Evolutionary conservation across 208 protist species (phyloP).

Genomic region (Porcisia hertigi): DNA sequence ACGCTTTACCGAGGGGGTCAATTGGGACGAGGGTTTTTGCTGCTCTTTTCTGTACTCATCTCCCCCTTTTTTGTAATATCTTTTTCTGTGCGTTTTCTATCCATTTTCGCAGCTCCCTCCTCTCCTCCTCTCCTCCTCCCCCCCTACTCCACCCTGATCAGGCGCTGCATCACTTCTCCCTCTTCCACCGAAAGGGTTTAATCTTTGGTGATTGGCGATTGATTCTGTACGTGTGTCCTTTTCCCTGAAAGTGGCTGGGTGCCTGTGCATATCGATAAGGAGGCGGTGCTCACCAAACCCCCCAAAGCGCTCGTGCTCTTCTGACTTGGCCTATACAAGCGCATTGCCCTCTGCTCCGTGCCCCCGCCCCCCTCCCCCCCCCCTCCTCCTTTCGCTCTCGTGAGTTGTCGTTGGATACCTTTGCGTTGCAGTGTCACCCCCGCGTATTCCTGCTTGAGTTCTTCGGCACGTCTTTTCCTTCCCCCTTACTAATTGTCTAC

Average conservation of each 20-base stretch:
- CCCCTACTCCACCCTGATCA: background rate
- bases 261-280: background rate
- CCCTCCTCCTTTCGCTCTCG: background rate
- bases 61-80: too few species aligned
- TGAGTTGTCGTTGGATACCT: background rate
- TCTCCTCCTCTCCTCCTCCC: background rate
- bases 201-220: background rate
- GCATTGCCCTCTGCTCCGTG: background rate
- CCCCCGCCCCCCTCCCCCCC: background rate
- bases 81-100: too few species aligned
- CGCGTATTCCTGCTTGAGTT: constrained; percentile 13
- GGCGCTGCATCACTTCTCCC: background rate
- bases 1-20: too few species aligned
- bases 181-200: background rate
- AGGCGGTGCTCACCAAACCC: background rate
- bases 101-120: background rate
- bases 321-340: constrained; percentile 1
- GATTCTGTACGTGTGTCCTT: background rate
- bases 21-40: too few species aligned
- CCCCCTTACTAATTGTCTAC: too few species aligned
- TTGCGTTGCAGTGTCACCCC: background rate
- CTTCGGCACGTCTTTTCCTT: constrained; percentile 7
- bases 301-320: background rate
- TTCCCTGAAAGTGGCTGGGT: background rate
- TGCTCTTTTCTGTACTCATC: too few species aligned